Evolutionary conservation across 805 yeast genomes (phyloP), one percentile per base, ranked within the genome.

Genomic region (Lipomyces starkeyi): DNA sequence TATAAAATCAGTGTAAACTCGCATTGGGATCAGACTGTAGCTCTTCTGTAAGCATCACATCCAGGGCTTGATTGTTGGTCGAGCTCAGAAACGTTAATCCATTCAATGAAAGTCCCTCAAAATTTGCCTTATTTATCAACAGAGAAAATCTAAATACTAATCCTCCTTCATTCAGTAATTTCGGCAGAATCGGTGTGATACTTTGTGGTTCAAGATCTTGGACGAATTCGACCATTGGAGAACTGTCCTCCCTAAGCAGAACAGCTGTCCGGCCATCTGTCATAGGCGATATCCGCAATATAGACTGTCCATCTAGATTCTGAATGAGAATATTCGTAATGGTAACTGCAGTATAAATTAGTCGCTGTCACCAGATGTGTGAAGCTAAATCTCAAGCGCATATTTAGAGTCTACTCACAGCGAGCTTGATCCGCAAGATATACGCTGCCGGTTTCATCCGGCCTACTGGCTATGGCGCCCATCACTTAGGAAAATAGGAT

Each of bases 51-150:
- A 79, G 70, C 66, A 78, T 73, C 6, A 71, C 59, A 54, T 78
- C 79, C 29, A 79, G 73, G 57, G 74, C 72, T 7, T 68, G 65
- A n/a, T 64, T 70, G 25, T 73, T 66, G 7, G 70, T 35, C 8
- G 77, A 76, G 3, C 75, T 69, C 54, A 79, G 73, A 65, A 79
- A 74, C 14, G 82, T 80, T 62, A 78, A 69, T 34, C 78, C 78
- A 22, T 71, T 59, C 25, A 77, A 56, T 11, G 59, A 62, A 27
- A 59, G 58, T 17, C 43, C 61, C 3, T 61, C 65, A 6, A 37
- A 34, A 2, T 14, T 29, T 11, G 32, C 56, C 40, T 40, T 56
- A 27, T 65, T 64, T 11, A 71, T 52, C 17, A 22, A 29, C 25
- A 70, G 8, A 9, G 20, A 59, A 34, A 71, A 71, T 34, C 37